Conservation (phyloP, 2,329 filamentous ascomycete genomes). For the Diaporthe vexans region DNA sequence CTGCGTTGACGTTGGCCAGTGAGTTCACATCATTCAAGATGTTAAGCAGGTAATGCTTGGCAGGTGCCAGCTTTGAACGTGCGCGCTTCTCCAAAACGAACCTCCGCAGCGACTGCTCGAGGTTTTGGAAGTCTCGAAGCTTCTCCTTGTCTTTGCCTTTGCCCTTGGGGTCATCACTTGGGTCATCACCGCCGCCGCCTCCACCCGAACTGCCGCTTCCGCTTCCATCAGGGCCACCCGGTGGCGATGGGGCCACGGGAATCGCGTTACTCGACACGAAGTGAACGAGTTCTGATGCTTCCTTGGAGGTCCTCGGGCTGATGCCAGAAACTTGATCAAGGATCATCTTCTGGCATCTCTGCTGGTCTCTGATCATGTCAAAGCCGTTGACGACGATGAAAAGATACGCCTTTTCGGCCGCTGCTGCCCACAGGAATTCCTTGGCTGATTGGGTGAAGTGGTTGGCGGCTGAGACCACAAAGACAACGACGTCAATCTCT, state of each 20-base stretch:
- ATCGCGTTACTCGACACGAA: slow-evolving; percentile 98
- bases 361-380: slow-evolving; percentile 92
- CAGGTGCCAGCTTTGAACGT: slow-evolving; percentile 93
- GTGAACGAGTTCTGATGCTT: slow-evolving; percentile 92
- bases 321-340: slow-evolving; percentile 88
- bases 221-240: slow-evolving; percentile 67
- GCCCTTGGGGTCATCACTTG: slow-evolving; percentile 72
- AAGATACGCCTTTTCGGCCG: slow-evolving; percentile 97
- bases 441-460: slow-evolving; percentile 98
- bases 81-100: slow-evolving; percentile 98
- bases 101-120: slow-evolving; percentile 89
- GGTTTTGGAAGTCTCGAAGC: slow-evolving; percentile 87
- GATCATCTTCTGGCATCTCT: slow-evolving; percentile 92
- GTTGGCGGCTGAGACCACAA: slow-evolving; percentile 97
- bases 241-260: slow-evolving; percentile 75
- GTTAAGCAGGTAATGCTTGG: slow-evolving; percentile 95
- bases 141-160: slow-evolving; percentile 93
- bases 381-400: slow-evolving; percentile 99
- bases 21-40: slow-evolving; percentile 89
- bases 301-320: slow-evolving; percentile 94
- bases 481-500: slow-evolving; percentile 98
- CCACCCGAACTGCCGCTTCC: slow-evolving; percentile 67
- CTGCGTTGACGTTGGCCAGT: slow-evolving; percentile 87
- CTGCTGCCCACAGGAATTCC: slow-evolving; percentile 96
- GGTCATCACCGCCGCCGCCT: slow-evolving; percentile 70